These are phyloP conservation scores for Taxillus chinensis DNA, from an alignment of 164 flowering plant species.

Conservation along the genomic window DNA sequence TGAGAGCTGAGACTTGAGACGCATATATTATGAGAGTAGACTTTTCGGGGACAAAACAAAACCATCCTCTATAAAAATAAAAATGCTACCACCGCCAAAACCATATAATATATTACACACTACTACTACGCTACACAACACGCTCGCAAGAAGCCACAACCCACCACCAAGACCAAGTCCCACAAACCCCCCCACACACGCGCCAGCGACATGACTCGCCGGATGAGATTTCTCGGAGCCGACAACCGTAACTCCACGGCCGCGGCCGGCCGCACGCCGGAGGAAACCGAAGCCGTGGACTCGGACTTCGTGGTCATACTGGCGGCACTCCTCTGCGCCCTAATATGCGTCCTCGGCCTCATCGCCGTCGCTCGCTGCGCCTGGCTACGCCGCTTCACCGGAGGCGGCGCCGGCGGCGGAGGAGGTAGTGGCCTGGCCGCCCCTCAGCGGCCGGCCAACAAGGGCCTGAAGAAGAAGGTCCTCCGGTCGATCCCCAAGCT, in stretches of 20 bases:
- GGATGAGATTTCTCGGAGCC: constrained; percentile 24
- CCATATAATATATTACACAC: no score
- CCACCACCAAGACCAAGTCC: no score
- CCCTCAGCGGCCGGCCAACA: constrained; percentile 32
- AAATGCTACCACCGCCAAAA: no score
- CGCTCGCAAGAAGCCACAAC: no score
- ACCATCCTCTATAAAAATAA: no score
- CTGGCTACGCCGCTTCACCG: constrained; percentile 58
- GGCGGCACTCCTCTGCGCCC: constrained; percentile 82
- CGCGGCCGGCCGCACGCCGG: constrained; percentile 9
- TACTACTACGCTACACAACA: no score
- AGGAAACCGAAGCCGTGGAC: constrained; percentile 22
- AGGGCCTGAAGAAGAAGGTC: constrained; percentile 76
- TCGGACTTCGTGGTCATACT: constrained; percentile 83
- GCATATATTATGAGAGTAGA: no score
- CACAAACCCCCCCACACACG: no score
- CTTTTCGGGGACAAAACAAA: no score
- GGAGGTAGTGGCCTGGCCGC: not conserved
- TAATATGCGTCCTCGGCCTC: constrained; percentile 85
- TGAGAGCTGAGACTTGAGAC: no score
- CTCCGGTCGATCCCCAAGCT: constrained; percentile 57
- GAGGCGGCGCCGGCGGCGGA: constrained; percentile 2
- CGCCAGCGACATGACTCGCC: constrained; percentile 21
- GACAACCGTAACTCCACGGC: constrained; percentile 13
- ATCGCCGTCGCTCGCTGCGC: constrained; percentile 82